These are phyloP conservation scores for Pseudonectria buxi DNA, from an alignment of 2,329 filamentous ascomycete genomes.

Conservation along the genomic window DNA sequence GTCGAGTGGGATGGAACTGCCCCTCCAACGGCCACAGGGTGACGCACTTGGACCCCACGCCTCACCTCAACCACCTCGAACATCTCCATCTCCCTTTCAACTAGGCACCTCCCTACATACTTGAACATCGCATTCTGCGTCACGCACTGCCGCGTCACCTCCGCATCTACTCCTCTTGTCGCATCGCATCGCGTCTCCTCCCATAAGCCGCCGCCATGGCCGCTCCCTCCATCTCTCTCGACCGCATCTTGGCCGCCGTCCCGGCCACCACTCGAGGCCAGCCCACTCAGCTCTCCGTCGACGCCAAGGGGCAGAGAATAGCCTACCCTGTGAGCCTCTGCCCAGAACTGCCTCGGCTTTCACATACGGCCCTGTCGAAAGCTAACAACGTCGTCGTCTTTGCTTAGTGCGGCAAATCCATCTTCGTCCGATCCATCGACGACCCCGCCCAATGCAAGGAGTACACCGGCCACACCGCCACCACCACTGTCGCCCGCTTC, in stretches of 20 bases:
- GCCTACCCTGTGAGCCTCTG: constrained; percentile 71
- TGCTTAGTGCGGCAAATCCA: constrained; percentile 80
- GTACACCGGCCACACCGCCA: constrained; percentile 83
- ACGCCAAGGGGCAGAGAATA: constrained; percentile 84
- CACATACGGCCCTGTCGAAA: neutral
- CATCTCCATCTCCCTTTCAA: too few relatives aligned
- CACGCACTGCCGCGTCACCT: neutral
- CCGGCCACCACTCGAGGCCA: constrained; percentile 80
- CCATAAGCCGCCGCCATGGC: constrained; percentile 22
- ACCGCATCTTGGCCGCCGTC: constrained; percentile 74
- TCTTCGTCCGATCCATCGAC: constrained; percentile 94
- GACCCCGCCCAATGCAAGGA: constrained; percentile 77
- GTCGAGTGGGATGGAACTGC: too few relatives aligned
- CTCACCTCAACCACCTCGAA: too few relatives aligned
- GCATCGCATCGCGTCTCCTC: neutral
- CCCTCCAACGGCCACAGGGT: too few relatives aligned
- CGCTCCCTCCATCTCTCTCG: constrained; percentile 45
- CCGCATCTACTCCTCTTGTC: constrained; percentile 4
- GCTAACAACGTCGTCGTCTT: neutral
- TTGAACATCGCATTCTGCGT: too few relatives aligned
- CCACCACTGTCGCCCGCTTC: constrained; percentile 89
- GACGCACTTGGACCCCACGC: too few relatives aligned
- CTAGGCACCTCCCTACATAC: too few relatives aligned
- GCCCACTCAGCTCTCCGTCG: constrained; percentile 80
- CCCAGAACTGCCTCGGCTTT: neutral